Percentiles rank a stretch among this genome's conserved stretches.
phyloP scores from a whole-genome alignment of 2,329 filamentous ascomycete genomes.

The Dryadomyces sulphureus region DNA sequence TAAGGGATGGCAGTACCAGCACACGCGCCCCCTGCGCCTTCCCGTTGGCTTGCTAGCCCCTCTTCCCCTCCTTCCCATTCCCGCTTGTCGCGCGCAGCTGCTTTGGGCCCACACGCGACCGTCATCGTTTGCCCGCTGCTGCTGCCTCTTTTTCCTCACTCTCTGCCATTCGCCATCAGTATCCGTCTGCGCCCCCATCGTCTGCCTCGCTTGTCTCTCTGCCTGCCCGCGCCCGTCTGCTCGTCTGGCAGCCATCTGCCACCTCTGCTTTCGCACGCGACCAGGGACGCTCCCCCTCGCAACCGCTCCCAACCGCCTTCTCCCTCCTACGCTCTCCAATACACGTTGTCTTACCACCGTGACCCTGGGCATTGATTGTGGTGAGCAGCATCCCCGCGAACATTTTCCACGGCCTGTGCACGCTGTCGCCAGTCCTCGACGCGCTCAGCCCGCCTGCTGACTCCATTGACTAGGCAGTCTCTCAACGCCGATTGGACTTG shows the following conservation, averaged over 20 bases:
- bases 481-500: too few relatives aligned
- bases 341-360: too few relatives aligned
- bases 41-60: background rate
- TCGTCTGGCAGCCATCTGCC: background rate
- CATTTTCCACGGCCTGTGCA: too few relatives aligned
- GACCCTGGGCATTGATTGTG: too few relatives aligned
- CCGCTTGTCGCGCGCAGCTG: background rate
- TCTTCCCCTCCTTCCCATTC: background rate
- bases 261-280: constrained; percentile 12
- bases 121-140: background rate
- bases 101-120: background rate
- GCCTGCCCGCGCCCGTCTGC: background rate
- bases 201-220: background rate
- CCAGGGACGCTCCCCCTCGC: background rate
- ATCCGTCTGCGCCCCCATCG: background rate
- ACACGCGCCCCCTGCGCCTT: background rate
- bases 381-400: too few relatives aligned
- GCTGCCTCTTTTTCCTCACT: background rate
- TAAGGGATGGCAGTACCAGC: too few relatives aligned
- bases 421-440: too few relatives aligned
- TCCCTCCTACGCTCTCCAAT: background rate
- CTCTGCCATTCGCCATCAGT: background rate
- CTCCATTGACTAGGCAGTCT: too few relatives aligned
- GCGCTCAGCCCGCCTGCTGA: too few relatives aligned
- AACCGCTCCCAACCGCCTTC: background rate